Percentiles rank a stretch among this genome's conserved stretches.
These are phyloP conservation scores for Blastocystis hominis DNA, from an alignment of 352 stramenopile species.

Conservation along the genomic window DNA sequence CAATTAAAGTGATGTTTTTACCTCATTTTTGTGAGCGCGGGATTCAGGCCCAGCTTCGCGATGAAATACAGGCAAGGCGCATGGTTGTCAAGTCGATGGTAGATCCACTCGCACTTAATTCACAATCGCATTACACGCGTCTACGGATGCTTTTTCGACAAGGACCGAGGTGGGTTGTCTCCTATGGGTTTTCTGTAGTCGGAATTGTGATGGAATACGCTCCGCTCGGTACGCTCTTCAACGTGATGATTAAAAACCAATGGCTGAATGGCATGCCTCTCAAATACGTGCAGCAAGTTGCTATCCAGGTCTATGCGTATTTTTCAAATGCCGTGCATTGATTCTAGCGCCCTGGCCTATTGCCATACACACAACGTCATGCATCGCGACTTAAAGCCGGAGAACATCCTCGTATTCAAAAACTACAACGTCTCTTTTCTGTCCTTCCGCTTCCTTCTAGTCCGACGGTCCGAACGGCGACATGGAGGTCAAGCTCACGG, in stretches of 20 bases:
- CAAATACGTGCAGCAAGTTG: constrained; percentile 1
- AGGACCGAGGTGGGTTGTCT: background rate
- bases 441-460: background rate
- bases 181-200: background rate
- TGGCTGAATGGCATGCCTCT: background rate
- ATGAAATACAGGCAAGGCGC: background rate
- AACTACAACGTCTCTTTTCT: background rate
- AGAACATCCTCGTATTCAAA: constrained; percentile 63
- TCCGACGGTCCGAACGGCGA: background rate
- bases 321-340: background rate
- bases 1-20: constrained; percentile 33
- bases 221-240: constrained; percentile 15
- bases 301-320: constrained; percentile 25
- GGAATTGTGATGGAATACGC: constrained; percentile 54
- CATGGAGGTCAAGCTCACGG: constrained; percentile 38
- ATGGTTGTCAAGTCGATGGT: background rate
- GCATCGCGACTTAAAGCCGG: constrained; percentile 73
- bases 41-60: constrained; percentile 19
- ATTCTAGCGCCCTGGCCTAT: constrained; percentile 13
- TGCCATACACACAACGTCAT: constrained; percentile 63
- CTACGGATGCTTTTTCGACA: constrained; percentile 6
- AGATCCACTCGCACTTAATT: constrained; percentile 36
- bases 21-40: background rate
- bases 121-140: constrained; percentile 12
- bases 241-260: background rate